Percentiles rank a stretch among this genome's conserved stretches.
These are phyloP conservation scores for Xylariaceae sp. DNA, from an alignment of 2,329 filamentous ascomycete species.

Conservation along the genomic window DNA sequence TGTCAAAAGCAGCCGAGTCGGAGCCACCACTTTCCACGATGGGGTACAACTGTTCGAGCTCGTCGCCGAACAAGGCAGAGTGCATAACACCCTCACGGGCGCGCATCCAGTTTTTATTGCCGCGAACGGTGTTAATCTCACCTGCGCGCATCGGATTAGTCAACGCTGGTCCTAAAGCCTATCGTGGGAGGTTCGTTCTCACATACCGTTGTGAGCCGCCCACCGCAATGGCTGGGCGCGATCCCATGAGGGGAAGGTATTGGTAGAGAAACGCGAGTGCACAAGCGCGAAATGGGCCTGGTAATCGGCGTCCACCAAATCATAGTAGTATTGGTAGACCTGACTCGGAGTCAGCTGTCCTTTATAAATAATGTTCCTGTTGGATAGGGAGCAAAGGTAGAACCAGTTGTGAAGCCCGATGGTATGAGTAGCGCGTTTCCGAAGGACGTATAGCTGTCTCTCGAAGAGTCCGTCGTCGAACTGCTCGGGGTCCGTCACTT, in stretches of 20 bases:
- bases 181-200: background rate
- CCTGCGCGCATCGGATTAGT: slow-evolving; percentile 33
- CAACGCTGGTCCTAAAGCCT: background rate
- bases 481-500: slow-evolving; percentile 68
- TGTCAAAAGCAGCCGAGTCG: slow-evolving; percentile 95
- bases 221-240: slow-evolving; percentile 92
- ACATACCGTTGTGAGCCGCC: slow-evolving; percentile 87
- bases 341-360: slow-evolving; percentile 90
- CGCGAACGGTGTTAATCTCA: slow-evolving; percentile 95
- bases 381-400: slow-evolving; percentile 92
- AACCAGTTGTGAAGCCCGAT: slow-evolving; percentile 98
- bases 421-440: slow-evolving; percentile 90
- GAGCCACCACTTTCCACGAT: slow-evolving; percentile 96
- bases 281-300: slow-evolving; percentile 96
- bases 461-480: slow-evolving; percentile 88
- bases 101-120: slow-evolving; percentile 99
- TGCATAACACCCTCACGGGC: slow-evolving; percentile 92
- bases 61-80: slow-evolving; percentile 86
- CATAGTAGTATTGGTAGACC: slow-evolving; percentile 97
- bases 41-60: slow-evolving; percentile 84
- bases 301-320: slow-evolving; percentile 93
- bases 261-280: slow-evolving; percentile 95
- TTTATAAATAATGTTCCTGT: slow-evolving; percentile 99
- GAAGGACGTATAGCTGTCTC: slow-evolving; percentile 85
- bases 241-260: slow-evolving; percentile 98